phyloP scores from a whole-genome alignment of 192 early-diverging fungal genomes.

The Mortierella alpina region DNA sequence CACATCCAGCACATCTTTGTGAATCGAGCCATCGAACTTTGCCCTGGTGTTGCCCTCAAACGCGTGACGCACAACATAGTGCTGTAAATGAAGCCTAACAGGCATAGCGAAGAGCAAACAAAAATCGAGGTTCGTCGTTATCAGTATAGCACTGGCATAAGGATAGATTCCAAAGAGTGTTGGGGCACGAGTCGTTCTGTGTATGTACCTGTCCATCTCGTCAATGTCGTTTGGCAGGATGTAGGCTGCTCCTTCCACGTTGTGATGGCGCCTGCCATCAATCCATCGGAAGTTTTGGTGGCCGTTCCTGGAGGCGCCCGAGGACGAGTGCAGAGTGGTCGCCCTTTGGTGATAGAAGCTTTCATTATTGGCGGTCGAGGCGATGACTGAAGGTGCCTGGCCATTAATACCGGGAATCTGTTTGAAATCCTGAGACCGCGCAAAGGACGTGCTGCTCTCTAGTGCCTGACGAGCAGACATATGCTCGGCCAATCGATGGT shows the following conservation, averaged over 20 bases:
- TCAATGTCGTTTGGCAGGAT: slow-evolving; percentile 62
- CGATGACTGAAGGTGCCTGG: slow-evolving; percentile 33
- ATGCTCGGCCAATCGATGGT: slow-evolving; percentile 46
- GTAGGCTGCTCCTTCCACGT: slow-evolving; percentile 48
- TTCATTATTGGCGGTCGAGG: slow-evolving; percentile 51
- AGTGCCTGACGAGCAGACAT: slow-evolving; percentile 26
- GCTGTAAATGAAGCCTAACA: slow-evolving; percentile 46
- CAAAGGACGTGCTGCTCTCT: slow-evolving; percentile 26
- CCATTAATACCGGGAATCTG: slow-evolving; percentile 49
- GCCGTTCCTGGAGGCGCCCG: slow-evolving; percentile 2
- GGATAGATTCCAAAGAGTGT: not conserved
- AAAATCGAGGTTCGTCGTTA: not conserved
- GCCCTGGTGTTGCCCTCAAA: slow-evolving; percentile 47
- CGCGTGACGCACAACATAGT: slow-evolving; percentile 46
- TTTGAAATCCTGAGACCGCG: slow-evolving; percentile 26
- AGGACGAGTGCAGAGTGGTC: slow-evolving; percentile 14
- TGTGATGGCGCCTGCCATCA: slow-evolving; percentile 56
- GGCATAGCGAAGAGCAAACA: not conserved
- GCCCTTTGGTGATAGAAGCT: slow-evolving; percentile 46
- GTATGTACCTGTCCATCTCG: slow-evolving; percentile 53
- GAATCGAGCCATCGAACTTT: slow-evolving; percentile 49
- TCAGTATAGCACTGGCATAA: not conserved
- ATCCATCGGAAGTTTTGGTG: slow-evolving; percentile 48
- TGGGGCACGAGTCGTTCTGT: not conserved
- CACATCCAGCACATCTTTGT: slow-evolving; percentile 51